Evolutionary conservation across 306 rosid species (phyloP).

Genomic region (Rosa multiflora): DNA sequence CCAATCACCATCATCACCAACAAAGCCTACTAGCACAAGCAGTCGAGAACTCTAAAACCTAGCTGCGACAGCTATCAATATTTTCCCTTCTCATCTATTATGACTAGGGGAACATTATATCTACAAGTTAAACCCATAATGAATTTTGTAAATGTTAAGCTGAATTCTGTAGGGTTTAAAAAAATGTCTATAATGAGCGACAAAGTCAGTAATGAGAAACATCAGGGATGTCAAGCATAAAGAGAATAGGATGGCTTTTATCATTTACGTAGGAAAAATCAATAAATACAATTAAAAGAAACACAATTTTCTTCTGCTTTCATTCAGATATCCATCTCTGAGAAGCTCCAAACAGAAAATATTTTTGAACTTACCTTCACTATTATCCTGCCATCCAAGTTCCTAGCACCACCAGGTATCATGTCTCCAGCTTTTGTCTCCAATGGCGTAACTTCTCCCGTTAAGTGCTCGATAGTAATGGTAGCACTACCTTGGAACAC

Average conservation of each 20-base stretch:
- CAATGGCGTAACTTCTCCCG: conserved; percentile 94
- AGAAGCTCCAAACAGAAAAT: conserved; percentile 20
- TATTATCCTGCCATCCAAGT: conserved; percentile 92
- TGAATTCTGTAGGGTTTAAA: background rate
- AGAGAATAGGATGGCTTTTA: background rate
- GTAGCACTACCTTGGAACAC: conserved; percentile 92
- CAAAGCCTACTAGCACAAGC: conserved; percentile 25
- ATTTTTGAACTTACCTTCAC: conserved; percentile 59
- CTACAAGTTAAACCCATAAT: background rate
- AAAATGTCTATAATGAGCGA: background rate
- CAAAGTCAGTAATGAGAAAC: background rate
- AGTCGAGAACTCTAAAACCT: background rate
- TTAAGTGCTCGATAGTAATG: conserved; percentile 91
- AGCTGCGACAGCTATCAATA: conserved; percentile 6
- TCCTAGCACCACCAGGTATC: conserved; percentile 98
- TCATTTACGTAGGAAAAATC: background rate
- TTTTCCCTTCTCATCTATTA: background rate
- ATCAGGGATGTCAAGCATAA: background rate
- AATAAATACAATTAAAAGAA: background rate
- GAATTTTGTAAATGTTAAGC: background rate
- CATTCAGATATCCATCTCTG: background rate
- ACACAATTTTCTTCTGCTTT: background rate
- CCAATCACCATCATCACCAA: conserved; percentile 7
- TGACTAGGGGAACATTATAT: background rate
- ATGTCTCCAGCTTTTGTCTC: conserved; percentile 83